phyloP scores from a whole-genome alignment of 495 filamentous ascomycete species.

The Penicillium lividum region DNA sequence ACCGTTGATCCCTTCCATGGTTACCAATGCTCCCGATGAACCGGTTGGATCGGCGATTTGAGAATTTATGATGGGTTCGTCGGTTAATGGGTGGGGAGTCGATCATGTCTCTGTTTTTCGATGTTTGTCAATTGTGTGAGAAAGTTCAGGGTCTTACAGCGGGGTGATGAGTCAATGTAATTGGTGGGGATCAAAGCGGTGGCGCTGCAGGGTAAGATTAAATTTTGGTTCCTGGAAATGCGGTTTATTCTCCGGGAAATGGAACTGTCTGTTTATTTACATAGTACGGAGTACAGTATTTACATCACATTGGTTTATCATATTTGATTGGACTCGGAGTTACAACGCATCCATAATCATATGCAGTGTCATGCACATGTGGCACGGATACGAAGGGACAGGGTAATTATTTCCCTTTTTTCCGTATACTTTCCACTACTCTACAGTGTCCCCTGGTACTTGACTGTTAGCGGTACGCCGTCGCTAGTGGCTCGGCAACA shows the following conservation, averaged over 20 bases:
- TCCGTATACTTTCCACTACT: neutral
- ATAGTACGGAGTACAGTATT: too few species aligned
- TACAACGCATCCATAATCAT: neutral
- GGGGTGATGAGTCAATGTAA: neutral
- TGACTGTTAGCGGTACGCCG: neutral
- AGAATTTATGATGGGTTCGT: conserved; percentile 12
- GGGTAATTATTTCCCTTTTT: too few species aligned
- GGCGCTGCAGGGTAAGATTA: too few species aligned
- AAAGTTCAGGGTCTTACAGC: neutral
- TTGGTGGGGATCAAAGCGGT: neutral
- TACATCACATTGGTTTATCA: too few species aligned
- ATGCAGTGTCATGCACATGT: neutral
- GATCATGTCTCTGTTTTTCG: neutral
- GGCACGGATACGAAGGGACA: too few species aligned
- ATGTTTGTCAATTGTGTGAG: neutral
- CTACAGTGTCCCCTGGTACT: neutral
- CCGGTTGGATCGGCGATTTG: conserved; percentile 24
- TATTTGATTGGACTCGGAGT: neutral
- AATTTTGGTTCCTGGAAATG: too few species aligned
- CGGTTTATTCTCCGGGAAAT: neutral
- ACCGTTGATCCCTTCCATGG: conserved; percentile 24
- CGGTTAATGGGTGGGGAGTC: neutral
- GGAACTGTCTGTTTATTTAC: neutral
- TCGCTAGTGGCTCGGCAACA: neutral
- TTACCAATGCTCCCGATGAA: conserved; percentile 13